These are phyloP conservation scores for Patellaria atrata DNA, from an alignment of 495 filamentous ascomycete genomes.

Conservation along the genomic window DNA sequence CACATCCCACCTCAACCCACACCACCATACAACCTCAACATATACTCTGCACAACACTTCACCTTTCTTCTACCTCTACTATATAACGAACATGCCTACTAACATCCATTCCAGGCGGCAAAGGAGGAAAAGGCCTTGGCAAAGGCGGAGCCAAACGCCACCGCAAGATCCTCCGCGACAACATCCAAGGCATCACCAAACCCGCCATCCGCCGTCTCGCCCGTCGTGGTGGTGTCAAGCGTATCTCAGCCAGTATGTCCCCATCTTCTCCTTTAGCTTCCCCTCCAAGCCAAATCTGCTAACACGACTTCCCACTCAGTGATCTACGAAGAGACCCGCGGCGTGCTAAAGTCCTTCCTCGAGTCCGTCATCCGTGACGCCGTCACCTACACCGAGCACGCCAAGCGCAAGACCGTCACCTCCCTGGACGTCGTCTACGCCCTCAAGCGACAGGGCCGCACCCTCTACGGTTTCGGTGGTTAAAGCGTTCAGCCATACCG, in stretches of 20 bases:
- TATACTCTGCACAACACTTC: conserved; percentile 12
- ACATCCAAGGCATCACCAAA: conserved; percentile 96
- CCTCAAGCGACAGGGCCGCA: conserved; percentile 89
- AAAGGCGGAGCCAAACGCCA: conserved; percentile 54
- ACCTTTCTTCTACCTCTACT: conserved; percentile 17
- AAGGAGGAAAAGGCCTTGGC: conserved; percentile 37
- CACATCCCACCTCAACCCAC: no score
- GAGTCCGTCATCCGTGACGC: conserved; percentile 82
- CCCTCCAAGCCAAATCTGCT: no score
- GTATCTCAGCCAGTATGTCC: conserved; percentile 88
- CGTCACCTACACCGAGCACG: conserved; percentile 85
- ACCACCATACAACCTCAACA: no score
- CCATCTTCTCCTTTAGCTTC: neutral
- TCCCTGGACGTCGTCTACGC: conserved; percentile 95
- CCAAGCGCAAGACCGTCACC: conserved; percentile 97
- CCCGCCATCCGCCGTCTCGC: conserved; percentile 99
- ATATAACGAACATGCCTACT: no score
- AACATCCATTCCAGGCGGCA: conserved; percentile 28
- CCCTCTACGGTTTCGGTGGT: conserved; percentile 83
- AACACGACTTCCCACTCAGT: conserved; percentile 32
- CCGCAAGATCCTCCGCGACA: conserved; percentile 36
- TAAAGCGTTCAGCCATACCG: no score
- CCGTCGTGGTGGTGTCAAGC: conserved; percentile 47
- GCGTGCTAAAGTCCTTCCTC: conserved; percentile 99
- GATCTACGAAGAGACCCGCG: conserved; percentile 99